Evolutionary conservation across 225 moss, liverwort and hornwort species (phyloP).

Genomic region (Lunularia cruciata): DNA sequence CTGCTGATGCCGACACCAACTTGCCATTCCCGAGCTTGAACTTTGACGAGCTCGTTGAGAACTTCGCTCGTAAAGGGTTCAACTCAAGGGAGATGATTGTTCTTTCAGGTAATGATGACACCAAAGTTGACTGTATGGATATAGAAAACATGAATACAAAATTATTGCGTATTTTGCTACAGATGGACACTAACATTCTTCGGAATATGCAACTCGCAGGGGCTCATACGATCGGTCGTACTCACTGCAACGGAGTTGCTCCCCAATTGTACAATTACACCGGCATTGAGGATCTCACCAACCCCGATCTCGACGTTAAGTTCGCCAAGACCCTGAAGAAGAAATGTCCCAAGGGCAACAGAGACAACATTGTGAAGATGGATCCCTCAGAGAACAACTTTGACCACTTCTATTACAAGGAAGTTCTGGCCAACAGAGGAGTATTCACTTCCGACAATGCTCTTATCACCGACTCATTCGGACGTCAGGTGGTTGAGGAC

Average conservation of each 20-base stretch:
- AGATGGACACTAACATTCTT: no score
- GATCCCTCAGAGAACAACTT: slow-evolving; percentile 41
- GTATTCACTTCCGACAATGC: slow-evolving; percentile 31
- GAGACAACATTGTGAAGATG: slow-evolving; percentile 13
- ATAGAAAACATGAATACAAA: no score
- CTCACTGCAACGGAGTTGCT: slow-evolving; percentile 22
- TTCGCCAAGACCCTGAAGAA: slow-evolving; percentile 23
- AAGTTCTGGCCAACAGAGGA: slow-evolving; percentile 8
- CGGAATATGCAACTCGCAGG: no score
- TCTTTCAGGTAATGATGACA: slow-evolving; percentile 11
- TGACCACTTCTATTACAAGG: slow-evolving; percentile 42
- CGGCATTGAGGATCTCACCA: slow-evolving; percentile 7
- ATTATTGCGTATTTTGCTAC: no score
- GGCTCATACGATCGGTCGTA: slow-evolving; percentile 44
- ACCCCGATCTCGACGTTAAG: slow-evolving; percentile 29
- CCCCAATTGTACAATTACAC: slow-evolving; percentile 34
- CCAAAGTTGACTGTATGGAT: no score
- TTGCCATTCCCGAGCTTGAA: slow-evolving; percentile 14
- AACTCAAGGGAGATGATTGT: slow-evolving; percentile 17
- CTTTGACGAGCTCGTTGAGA: slow-evolving; percentile 15
- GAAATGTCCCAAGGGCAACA: slow-evolving; percentile 29
- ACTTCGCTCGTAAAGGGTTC: slow-evolving; percentile 17
- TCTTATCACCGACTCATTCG: slow-evolving; percentile 11
- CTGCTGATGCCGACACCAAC: slow-evolving; percentile 3
- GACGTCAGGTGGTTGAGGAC: slow-evolving; percentile 13